Percentiles rank a stretch among this genome's conserved stretches.
Evolutionary conservation across 805 yeast species (phyloP).

Genomic region (Saturnispora sekii): DNA sequence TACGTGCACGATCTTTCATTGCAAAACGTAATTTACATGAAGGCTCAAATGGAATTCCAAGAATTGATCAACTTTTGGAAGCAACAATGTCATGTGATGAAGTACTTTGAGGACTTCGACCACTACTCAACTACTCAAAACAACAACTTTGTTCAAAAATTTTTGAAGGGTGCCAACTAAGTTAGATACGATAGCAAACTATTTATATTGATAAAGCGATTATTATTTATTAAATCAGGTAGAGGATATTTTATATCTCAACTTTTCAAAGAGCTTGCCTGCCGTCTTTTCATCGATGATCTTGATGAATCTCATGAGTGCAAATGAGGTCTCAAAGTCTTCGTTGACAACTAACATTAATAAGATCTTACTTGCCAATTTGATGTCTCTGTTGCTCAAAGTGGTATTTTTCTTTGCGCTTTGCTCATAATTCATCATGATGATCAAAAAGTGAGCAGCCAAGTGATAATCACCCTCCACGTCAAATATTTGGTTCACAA

Average conservation of each 20-base stretch:
- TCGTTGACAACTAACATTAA: constrained; percentile 31
- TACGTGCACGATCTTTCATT: constrained; percentile 58
- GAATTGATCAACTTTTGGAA: constrained; percentile 86
- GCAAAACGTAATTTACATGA: constrained; percentile 59
- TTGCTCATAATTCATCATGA: constrained; percentile 40
- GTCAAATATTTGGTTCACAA: constrained; percentile 31
- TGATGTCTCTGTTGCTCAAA: constrained; percentile 26
- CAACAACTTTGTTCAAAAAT: constrained; percentile 61
- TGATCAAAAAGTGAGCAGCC: constrained; percentile 42
- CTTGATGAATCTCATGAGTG: constrained; percentile 44
- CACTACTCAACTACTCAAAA: constrained; percentile 45
- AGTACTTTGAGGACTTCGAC: constrained; percentile 64
- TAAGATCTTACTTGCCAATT: constrained; percentile 34
- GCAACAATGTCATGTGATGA: constrained; percentile 75
- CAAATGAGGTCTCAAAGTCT: constrained; percentile 47
- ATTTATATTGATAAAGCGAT: constrained; percentile 2
- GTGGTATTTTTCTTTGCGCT: constrained; percentile 5
- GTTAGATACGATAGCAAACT: neutral
- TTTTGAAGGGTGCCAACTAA: constrained; percentile 49
- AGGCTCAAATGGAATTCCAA: constrained; percentile 88
- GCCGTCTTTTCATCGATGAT: constrained; percentile 31
- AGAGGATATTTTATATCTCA: constrained; percentile 13
- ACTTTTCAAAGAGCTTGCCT: constrained; percentile 28
- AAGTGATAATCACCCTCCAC: constrained; percentile 32
- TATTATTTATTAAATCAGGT: constrained; percentile 1